Evolutionary conservation across 2,329 filamentous ascomycete species (phyloP).

Genomic region (Sarocladiaceae sp.): DNA sequence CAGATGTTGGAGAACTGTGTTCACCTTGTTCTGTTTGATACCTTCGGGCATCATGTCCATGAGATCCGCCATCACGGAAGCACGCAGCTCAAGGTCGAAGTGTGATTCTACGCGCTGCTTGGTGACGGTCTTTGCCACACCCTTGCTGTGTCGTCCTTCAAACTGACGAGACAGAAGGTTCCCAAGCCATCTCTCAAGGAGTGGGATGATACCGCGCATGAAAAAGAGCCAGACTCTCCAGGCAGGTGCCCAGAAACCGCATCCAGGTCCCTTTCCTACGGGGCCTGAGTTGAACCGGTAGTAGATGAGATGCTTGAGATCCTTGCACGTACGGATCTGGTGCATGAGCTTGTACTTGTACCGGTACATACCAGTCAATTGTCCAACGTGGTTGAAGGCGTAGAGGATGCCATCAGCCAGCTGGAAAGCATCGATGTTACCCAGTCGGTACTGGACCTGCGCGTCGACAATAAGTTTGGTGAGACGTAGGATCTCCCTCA

Average conservation of each 20-base stretch:
- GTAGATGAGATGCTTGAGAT: constrained; percentile 98
- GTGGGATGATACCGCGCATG: constrained; percentile 94
- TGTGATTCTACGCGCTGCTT: constrained; percentile 99
- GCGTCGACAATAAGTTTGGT: constrained; percentile 98
- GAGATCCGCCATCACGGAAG: constrained; percentile 96
- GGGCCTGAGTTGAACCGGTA: constrained; percentile 97
- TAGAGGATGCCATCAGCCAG: constrained; percentile 98
- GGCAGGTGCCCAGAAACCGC: constrained; percentile 97
- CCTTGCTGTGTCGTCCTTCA: constrained; percentile 96
- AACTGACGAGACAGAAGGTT: constrained; percentile 96
- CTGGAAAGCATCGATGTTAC: constrained; percentile 98
- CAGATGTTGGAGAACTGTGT: constrained; percentile 92
- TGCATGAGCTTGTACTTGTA: constrained; percentile 99
- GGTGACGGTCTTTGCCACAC: constrained; percentile 96
- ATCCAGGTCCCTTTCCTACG: constrained; percentile 94
- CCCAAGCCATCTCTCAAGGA: constrained; percentile 94
- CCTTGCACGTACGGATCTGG: constrained; percentile 97
- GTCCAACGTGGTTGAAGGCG: constrained; percentile 97
- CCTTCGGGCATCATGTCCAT: constrained; percentile 99
- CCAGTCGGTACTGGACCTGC: constrained; percentile 93
- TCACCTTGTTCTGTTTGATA: constrained; percentile 99
- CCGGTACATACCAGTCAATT: constrained; percentile 97
- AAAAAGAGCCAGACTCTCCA: constrained; percentile 99
- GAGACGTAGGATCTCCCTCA: constrained; percentile 92
- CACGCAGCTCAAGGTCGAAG: constrained; percentile 93